Evolutionary conservation across 2,329 filamentous ascomycete genomes (phyloP).

Genomic region (Diaporthe eres): DNA sequence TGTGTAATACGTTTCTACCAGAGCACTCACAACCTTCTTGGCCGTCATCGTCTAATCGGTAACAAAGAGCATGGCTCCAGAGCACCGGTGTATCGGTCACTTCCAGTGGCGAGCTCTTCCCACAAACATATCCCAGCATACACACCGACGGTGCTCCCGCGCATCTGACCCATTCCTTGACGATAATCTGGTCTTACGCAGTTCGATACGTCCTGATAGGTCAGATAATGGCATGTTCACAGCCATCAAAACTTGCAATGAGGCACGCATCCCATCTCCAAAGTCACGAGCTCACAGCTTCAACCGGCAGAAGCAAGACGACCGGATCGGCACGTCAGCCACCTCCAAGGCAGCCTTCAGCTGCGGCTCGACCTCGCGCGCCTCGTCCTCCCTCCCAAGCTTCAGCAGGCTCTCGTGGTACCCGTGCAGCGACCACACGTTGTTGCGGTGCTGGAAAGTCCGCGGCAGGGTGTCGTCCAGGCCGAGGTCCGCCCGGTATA

Average conservation of each 20-base stretch:
- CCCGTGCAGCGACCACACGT: conserved; percentile 82
- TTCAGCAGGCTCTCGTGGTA: conserved; percentile 77
- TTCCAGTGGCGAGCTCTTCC: not conserved
- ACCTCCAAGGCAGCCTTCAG: conserved; percentile 66
- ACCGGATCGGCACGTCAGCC: conserved; percentile 71
- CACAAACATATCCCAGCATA: no score
- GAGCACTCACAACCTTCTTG: not conserved
- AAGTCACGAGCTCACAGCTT: not conserved
- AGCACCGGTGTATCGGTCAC: not conserved
- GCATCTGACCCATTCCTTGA: not conserved
- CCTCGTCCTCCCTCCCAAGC: conserved; percentile 62
- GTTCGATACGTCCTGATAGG: no score
- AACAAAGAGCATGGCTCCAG: not conserved
- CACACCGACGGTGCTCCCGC: not conserved
- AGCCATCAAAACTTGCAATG: not conserved
- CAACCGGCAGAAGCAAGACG: conserved; percentile 68
- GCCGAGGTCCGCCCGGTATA: conserved; percentile 75
- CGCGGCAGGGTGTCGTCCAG: conserved; percentile 72
- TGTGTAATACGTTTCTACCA: not conserved
- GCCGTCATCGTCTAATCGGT: not conserved
- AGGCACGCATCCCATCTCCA: no score
- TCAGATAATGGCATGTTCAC: no score
- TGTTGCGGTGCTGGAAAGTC: conserved; percentile 77
- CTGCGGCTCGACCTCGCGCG: conserved; percentile 55
- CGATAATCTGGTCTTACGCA: not conserved